phyloP scores from a whole-genome alignment of 805 yeast genomes.

The Cyberlindnera nakhonratchasimensis region DNA sequence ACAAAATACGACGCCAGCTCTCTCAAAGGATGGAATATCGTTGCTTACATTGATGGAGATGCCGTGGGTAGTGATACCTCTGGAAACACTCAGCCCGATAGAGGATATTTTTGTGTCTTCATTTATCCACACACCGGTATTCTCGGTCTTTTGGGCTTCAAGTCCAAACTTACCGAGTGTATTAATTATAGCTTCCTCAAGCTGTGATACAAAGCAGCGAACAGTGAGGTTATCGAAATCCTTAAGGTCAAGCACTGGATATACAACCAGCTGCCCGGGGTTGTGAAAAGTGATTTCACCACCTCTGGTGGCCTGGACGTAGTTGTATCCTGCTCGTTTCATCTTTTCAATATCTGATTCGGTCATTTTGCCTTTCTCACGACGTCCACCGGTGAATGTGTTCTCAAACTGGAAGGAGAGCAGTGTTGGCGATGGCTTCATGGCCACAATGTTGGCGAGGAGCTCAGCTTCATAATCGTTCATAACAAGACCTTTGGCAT shows the following conservation, averaged over 20 bases:
- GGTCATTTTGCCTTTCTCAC: conserved; percentile 57
- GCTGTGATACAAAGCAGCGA: conserved; percentile 60
- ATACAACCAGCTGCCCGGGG: conserved; percentile 88
- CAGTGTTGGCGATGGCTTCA: conserved; percentile 62
- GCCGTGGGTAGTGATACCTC: conserved; percentile 88
- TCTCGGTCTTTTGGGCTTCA: conserved; percentile 46
- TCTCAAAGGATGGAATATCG: conserved; percentile 66
- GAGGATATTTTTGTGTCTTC: conserved; percentile 70
- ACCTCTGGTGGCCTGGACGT: conserved; percentile 81
- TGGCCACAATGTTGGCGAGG: conserved; percentile 38
- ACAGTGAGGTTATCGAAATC: conserved; percentile 55
- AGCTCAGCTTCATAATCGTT: conserved; percentile 46
- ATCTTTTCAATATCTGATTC: conserved; percentile 22
- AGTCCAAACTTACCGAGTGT: conserved; percentile 42
- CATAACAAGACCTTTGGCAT: conserved; percentile 37
- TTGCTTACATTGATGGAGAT: conserved; percentile 76
- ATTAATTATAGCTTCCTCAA: conserved; percentile 55
- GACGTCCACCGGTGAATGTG: conserved; percentile 88
- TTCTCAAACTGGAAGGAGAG: conserved; percentile 83
- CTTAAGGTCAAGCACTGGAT: conserved; percentile 70
- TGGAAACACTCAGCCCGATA: conserved; percentile 81
- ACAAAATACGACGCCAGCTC: conserved; percentile 68
- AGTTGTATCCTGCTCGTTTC: conserved; percentile 48
- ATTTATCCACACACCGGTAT: conserved; percentile 88
- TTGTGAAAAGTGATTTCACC: conserved; percentile 98